Conservation (phyloP, 768 basidiomycete genomes). For the Mycena olivaceomarginata region DNA sequence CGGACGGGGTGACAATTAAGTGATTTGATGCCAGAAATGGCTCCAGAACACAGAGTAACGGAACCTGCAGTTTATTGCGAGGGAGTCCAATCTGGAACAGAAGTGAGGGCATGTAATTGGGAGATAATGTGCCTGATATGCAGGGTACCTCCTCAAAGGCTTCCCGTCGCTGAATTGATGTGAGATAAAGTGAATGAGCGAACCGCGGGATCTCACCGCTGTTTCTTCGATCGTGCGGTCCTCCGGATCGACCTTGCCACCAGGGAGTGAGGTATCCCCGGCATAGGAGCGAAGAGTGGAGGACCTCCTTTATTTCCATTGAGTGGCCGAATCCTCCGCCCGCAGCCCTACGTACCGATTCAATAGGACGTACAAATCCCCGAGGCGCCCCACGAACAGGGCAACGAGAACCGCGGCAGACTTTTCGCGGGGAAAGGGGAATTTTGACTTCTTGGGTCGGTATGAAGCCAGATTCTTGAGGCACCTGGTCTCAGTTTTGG, state of each 20-base stretch:
- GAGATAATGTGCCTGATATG: not conserved
- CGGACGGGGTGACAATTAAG: conserved; percentile 91
- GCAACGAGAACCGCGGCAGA: conserved; percentile 89
- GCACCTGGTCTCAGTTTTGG: conserved; percentile 62
- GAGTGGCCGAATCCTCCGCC: not conserved
- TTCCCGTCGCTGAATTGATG: conserved; percentile 79
- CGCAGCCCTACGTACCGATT: conserved; percentile 74
- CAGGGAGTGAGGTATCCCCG: conserved; percentile 92
- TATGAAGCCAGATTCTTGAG: conserved; percentile 73
- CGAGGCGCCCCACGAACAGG: conserved; percentile 88
- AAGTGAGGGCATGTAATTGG: not conserved
- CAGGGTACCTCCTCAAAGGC: conserved; percentile 89
- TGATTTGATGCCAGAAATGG: conserved; percentile 85
- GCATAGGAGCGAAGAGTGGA: conserved; percentile 85
- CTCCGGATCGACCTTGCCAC: conserved; percentile 84
- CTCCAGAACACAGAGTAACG: conserved; percentile 85
- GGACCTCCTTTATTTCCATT: conserved; percentile 74
- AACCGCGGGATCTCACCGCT: conserved; percentile 16
- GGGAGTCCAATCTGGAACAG: conserved; percentile 86
- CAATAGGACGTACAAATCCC: conserved; percentile 88
- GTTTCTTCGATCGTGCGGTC: conserved; percentile 82
- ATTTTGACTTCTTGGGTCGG: conserved; percentile 59
- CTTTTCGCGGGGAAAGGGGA: conserved; percentile 73
- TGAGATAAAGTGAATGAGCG: not conserved
- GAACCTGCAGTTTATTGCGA: conserved; percentile 79